Evolutionary conservation across 2,329 filamentous ascomycete species (phyloP).

Genomic region (Cladosporium halotolerans): DNA sequence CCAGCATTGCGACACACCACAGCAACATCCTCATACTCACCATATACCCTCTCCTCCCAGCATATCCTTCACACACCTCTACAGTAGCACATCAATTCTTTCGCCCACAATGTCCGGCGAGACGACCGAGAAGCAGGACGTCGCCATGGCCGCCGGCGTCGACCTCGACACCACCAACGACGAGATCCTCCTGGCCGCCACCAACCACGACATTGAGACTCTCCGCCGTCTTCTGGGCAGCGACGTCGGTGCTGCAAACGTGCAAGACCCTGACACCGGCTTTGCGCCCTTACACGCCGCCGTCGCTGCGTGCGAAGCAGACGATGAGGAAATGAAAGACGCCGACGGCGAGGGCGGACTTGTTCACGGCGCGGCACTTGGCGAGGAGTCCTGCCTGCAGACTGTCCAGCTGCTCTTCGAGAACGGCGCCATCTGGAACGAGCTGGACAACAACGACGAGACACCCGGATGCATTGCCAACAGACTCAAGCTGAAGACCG

Average conservation of each 20-base stretch:
- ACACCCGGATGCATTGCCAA: slow-evolving; percentile 84
- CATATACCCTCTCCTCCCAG: too few relatives aligned
- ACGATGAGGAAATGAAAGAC: slow-evolving; percentile 31
- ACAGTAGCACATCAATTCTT: too few relatives aligned
- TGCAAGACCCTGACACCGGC: slow-evolving; percentile 77
- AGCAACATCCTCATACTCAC: too few relatives aligned
- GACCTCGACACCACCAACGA: slow-evolving; percentile 45
- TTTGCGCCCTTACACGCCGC: slow-evolving; percentile 86
- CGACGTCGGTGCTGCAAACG: slow-evolving; percentile 56
- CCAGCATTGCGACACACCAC: too few relatives aligned
- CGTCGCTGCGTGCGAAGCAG: slow-evolving; percentile 56
- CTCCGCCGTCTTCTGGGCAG: slow-evolving; percentile 61
- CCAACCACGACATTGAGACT: slow-evolving; percentile 59
- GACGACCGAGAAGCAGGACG: slow-evolving; percentile 8
- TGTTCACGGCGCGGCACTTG: slow-evolving; percentile 28
- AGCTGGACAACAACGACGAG: slow-evolving; percentile 77
- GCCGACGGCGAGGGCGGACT: slow-evolving; percentile 28
- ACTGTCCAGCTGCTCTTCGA: slow-evolving; percentile 72
- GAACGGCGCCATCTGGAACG: slow-evolving; percentile 95
- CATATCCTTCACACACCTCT: too few relatives aligned
- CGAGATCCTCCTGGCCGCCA: slow-evolving; percentile 59
- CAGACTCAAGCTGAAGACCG: slow-evolving; percentile 56
- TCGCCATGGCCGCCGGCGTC: slow-evolving; percentile 21
- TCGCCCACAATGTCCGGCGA: background rate
- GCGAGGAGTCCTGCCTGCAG: slow-evolving; percentile 56